phyloP scores from a whole-genome alignment of 2,329 filamentous ascomycete species.

The Mycosphaerella arachidis region DNA sequence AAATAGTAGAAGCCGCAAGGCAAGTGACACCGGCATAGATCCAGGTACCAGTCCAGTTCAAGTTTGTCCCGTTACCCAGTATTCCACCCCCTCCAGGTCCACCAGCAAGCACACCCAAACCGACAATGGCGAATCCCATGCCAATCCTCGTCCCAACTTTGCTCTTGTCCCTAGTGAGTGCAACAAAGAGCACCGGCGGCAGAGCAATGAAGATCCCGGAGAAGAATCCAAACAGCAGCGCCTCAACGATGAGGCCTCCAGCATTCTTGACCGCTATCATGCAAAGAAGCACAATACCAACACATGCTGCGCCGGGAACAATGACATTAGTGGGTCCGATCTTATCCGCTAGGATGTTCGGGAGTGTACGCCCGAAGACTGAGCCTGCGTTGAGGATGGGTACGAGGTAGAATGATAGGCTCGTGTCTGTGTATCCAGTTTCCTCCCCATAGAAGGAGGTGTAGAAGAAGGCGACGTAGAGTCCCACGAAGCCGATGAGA shows the following conservation, averaged over 20 bases:
- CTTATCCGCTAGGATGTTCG: constrained; percentile 38
- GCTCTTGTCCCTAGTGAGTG: constrained; percentile 39
- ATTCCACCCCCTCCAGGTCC: constrained; percentile 50
- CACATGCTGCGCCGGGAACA: constrained; percentile 21
- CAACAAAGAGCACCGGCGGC: constrained; percentile 38
- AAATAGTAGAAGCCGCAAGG: constrained; percentile 24
- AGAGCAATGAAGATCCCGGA: constrained; percentile 43
- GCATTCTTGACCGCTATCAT: constrained; percentile 35
- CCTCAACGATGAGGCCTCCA: constrained; percentile 34
- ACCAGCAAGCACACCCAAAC: constrained; percentile 35
- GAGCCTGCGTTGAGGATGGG: constrained; percentile 41
- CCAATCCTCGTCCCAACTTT: constrained; percentile 37
- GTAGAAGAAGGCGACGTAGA: constrained; percentile 37
- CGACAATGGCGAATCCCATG: constrained; percentile 33
- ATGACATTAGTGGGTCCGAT: constrained; percentile 38
- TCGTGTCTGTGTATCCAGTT: constrained; percentile 29
- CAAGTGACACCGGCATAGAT: constrained; percentile 28
- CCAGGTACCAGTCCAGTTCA: constrained; percentile 47
- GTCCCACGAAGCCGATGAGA: constrained; percentile 40
- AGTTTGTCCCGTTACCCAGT: constrained; percentile 55
- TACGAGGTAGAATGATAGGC: constrained; percentile 41
- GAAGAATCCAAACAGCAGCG: constrained; percentile 41
- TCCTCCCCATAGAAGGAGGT: constrained; percentile 29
- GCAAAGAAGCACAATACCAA: constrained; percentile 35
- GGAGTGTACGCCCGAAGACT: constrained; percentile 39